Evolutionary conservation across 1,139 yeast genomes (phyloP), one percentile per base, ranked within the genome.

Genomic region (Debaryomyces sp.): DNA sequence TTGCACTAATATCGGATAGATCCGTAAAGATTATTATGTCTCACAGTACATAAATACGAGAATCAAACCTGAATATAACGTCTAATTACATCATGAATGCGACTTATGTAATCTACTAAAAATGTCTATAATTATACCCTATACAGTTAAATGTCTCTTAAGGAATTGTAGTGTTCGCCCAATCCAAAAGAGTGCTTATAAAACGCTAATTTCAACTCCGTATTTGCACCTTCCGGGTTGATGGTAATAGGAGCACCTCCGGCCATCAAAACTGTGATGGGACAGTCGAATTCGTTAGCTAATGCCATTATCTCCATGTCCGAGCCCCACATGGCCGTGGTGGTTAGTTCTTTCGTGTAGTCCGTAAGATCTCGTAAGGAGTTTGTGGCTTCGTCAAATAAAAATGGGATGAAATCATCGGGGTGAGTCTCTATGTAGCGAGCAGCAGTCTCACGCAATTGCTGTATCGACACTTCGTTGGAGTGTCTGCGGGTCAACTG

Each of bases 251-350:
- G 76, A 1, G 89, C 78, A 35, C 90, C 80, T 0, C 95, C 96
- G 38, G 89, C 87, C 72, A 88, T 83, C 66, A 85, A 73, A 5
- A 94, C 84, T 44, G 84, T 76, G n/a, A 92, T 82, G 1, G 91
- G 87, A 57, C 89, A 84, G 49, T 84, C 76, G 59, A 77, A 88
- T 8, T 80, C 80, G 51, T 82, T 78, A 0, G 95, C 78, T 39
- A 91, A 72, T 0, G 98, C 97, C 58, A 89, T 65, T 17, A 92
- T 84, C 70, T 94, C 99, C 74, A 91, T 75, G 60, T 94, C 98
- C 5, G 97, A 95, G 26, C 99, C 99, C 99, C 99, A 94, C 76
- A 89, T 81, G 0, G 96, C 84, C 0, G 97, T 89, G 13, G 70
- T 71, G 47, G 79, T 87, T 48, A 94, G 76, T 55, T 85, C 86